Evolutionary conservation across 2,329 filamentous ascomycete species (phyloP), one percentile per base, ranked within the genome.

Genomic region (Microcyclospora tardicrescens): DNA sequence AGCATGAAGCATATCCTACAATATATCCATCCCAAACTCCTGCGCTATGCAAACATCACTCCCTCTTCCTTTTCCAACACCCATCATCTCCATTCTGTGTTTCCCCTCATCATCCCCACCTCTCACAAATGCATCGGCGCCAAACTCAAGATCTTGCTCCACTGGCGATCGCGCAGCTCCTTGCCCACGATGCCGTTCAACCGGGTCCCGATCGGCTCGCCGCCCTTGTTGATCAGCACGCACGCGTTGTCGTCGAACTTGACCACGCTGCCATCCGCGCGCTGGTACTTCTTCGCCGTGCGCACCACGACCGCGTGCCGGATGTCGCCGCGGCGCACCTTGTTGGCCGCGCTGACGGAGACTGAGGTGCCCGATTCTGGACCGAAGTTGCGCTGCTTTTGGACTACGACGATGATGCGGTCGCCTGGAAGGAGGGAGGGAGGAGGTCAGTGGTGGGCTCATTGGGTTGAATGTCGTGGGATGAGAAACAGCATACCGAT

Each of bases 191-290:
- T 46, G 72, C 77, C 85, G 63, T 85, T 93, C 68, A 95, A 75
- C 60, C 91, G 80, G 12, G 83, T 86, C 37, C 91, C 91, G 51
- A 98, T 84, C 16, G 91, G 91, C 61, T 98, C 91, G 33, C 91
- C 93, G 9, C 84, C 74, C 73, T 96, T 98, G 68, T 93, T 96
- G 62, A 98, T 82, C 51, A 98, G 69, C 34, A 98, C 91, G 60
- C 91, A 98, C 35, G 91, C 91, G 63, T 98, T 98, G 65, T 98
- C 91, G 64, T 93, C 91, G 61, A 98, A 98, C 51, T 79, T 79
- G 49, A 98, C 80, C 34, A 91, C 78, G 57, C 81, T 87, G 37
- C 91, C 91, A 66, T 98, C 91, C 27, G 77, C 76, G 46, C 91
- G 74, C 62, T 91, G 84, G 44, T 82, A 75, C 65, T 87, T 81